Percentiles rank a stretch among this genome's conserved stretches.
Evolutionary conservation across 2,329 filamentous ascomycete genomes (phyloP).

Genomic region (Neonectria ditissima): DNA sequence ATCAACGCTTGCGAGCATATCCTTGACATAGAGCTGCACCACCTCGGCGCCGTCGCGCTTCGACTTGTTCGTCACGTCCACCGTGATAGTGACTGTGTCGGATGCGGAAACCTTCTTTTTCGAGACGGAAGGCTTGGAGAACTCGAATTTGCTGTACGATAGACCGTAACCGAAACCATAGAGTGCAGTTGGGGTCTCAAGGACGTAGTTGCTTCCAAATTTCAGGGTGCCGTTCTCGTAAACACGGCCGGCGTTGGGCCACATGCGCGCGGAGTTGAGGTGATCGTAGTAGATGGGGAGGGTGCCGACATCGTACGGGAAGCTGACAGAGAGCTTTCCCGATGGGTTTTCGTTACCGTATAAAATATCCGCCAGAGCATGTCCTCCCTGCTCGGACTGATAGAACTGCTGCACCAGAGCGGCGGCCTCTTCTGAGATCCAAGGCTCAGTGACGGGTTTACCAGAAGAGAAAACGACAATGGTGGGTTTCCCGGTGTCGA

Average conservation of each 20-base stretch:
- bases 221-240: conserved; percentile 69
- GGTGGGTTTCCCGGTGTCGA: conserved; percentile 74
- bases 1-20: conserved; percentile 70
- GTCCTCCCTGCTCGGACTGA: conserved; percentile 75
- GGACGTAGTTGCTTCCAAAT: conserved; percentile 75
- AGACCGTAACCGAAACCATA: conserved; percentile 76
- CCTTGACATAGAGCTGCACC: conserved; percentile 75
- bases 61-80: conserved; percentile 72
- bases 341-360: conserved; percentile 74
- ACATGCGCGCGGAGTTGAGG: conserved; percentile 72
- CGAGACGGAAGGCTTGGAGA: conserved; percentile 65
- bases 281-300: conserved; percentile 80
- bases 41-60: conserved; percentile 72
- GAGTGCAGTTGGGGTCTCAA: conserved; percentile 68
- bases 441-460: conserved; percentile 79
- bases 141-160: conserved; percentile 73
- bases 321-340: conserved; percentile 74
- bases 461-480: conserved; percentile 76
- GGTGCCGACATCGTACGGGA: conserved; percentile 75
- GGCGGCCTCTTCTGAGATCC: conserved; percentile 74
- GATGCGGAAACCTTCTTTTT: conserved; percentile 57
- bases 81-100: conserved; percentile 68
- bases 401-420: conserved; percentile 82
- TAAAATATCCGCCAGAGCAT: conserved; percentile 74
- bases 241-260: conserved; percentile 63